Conservation (phyloP, 169 alveolate genomes). For the Plasmodium gallinaceum region DNA sequence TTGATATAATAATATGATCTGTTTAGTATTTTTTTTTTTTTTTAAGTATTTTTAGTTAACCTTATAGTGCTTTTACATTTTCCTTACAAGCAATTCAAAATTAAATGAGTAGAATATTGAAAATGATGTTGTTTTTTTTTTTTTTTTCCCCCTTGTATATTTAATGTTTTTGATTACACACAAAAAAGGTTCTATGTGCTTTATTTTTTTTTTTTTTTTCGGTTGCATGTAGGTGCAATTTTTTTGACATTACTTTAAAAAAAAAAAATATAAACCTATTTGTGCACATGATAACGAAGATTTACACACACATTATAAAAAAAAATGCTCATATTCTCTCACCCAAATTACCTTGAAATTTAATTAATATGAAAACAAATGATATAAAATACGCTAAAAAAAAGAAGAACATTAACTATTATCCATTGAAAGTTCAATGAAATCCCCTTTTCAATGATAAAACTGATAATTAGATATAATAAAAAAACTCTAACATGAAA, state of each 20-base stretch:
- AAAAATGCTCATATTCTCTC: not conserved
- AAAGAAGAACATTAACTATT: no score
- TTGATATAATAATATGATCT: slow-evolving; percentile 15
- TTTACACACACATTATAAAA: slow-evolving; percentile 9
- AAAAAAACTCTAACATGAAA: no score
- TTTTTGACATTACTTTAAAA: not conserved
- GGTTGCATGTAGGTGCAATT: slow-evolving; percentile 64
- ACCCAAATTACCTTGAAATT: no score
- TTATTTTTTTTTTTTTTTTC: slow-evolving; percentile 3
- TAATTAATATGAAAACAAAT: no score
- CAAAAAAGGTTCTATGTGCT: not conserved
- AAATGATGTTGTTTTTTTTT: slow-evolving; percentile 40
- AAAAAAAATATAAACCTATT: slow-evolving; percentile 7
- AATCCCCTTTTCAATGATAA: no score
- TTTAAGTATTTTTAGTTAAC: not conserved
- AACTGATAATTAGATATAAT: no score
- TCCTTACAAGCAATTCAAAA: not conserved
- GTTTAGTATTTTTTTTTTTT: slow-evolving; percentile 19
- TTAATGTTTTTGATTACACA: slow-evolving; percentile 25
- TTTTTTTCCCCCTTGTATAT: not conserved
- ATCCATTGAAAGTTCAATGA: no score
- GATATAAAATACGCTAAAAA: no score
- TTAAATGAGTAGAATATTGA: slow-evolving; percentile 7
- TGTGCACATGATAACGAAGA: slow-evolving; percentile 9
- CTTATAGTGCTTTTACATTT: not conserved